Evolutionary conservation across 352 stramenopile genomes (phyloP).

Genomic region (Globisporangium parvum): DNA sequence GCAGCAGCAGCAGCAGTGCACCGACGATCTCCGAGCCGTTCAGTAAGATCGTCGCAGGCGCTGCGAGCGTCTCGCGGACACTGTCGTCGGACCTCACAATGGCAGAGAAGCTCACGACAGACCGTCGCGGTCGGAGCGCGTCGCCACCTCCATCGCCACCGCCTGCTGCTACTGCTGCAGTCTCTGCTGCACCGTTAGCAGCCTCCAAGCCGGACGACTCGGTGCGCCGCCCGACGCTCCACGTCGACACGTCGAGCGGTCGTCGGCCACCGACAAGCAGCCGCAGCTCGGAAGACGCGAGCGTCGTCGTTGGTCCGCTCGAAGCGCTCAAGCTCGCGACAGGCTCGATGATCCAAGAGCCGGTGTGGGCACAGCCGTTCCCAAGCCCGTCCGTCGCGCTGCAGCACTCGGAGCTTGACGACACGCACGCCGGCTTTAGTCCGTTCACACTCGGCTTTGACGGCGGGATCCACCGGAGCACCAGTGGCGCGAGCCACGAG

Average conservation of each 20-base stretch:
- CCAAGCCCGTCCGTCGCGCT: constrained; percentile 37
- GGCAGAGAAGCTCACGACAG: constrained; percentile 6
- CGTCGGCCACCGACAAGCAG: constrained; percentile 4
- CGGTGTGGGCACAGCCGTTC: constrained; percentile 66
- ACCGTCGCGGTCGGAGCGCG: constrained; percentile 6
- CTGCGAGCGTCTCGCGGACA: constrained; percentile 2
- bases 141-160: not conserved
- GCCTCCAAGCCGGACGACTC: constrained; percentile 3
- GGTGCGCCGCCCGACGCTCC: constrained; percentile 31
- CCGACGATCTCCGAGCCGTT: constrained; percentile 26
- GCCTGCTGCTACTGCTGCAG: not conserved
- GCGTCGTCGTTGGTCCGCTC: constrained; percentile 40
- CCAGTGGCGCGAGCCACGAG: constrained; percentile 16
- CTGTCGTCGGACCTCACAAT: constrained; percentile 14
- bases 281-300: too few species aligned
- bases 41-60: constrained; percentile 42
- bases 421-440: constrained; percentile 38
- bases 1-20: too few species aligned
- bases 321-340: constrained; percentile 66
- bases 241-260: constrained; percentile 38
- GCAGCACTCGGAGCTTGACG: constrained; percentile 13
- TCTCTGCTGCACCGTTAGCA: not conserved
- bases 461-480: constrained; percentile 41
- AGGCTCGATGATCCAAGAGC: constrained; percentile 50
- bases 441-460: constrained; percentile 75